Evolutionary conservation across 768 basidiomycete species (phyloP), one percentile per base, ranked within the genome.

Genomic region (Atractiella rhizophila): DNA sequence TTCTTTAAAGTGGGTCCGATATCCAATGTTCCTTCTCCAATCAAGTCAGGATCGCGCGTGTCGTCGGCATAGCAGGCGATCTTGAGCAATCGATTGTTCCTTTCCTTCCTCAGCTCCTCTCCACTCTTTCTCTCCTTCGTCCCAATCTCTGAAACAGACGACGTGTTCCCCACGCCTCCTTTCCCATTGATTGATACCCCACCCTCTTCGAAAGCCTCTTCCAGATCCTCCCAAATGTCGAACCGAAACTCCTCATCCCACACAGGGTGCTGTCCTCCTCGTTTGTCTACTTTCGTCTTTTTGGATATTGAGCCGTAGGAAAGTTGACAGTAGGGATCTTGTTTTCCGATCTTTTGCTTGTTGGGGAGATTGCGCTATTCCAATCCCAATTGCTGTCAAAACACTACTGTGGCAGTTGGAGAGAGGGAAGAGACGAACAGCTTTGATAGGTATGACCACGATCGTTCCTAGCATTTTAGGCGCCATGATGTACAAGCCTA

Each of bases 171-270:
- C 48, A 64, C 62, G 47, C 71, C 70, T 26, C 68, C 67, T 8
- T 54, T 56, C 0, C 56, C 47, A n/a, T 36, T 43, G 19, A 44
- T 43, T 21, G 41, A 15, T 9, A 56, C 48, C 5, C 46, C 36
- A 9, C 56, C 48, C 9, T 54, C n/a, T n/a, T n/a, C n/a, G n/a
- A n/a, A n/a, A n/a, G n/a, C 48, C 34, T 60, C 59, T 28, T 57
- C 59, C 2, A 53, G 28, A 25, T 68, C 67, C 51, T 69, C 71
- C 49, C 68, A 56, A 35, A 94, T 64, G 5, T 73, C 67, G 56
- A 83, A 96, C 31, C 81, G 70, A 39, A 86, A 57, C 57, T 91
- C 83, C 26, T 71, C 71, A 54, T 91, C 85, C 82, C 85, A 94
- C 44, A 74, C 69, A 2, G 86, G 86, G 58, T 80, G 76, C 54